Percentiles rank a stretch among this genome's conserved stretches.
These are phyloP conservation scores for Cryptococcus hybrid DNA, from an alignment of 1,284 basidiomycete genomes.

Conservation along the genomic window DNA sequence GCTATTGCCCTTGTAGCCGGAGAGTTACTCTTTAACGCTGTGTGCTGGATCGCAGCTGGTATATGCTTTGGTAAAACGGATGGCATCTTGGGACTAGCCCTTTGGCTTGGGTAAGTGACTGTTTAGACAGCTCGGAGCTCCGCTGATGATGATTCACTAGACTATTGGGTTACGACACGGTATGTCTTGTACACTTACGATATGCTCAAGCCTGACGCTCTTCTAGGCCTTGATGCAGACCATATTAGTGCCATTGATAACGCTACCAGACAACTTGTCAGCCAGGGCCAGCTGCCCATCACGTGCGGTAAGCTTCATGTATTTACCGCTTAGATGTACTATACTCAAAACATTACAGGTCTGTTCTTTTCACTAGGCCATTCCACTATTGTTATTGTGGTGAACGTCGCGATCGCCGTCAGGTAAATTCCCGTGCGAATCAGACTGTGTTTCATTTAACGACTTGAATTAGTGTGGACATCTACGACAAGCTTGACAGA, in stretches of 20 bases:
- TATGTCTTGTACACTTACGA: constrained; percentile 37
- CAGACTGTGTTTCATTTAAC: too few species aligned
- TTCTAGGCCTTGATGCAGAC: constrained; percentile 75
- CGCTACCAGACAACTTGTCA: constrained; percentile 75
- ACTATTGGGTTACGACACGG: constrained; percentile 80
- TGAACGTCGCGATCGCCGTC: constrained; percentile 79
- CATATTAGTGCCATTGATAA: constrained; percentile 92
- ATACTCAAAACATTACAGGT: constrained; percentile 13
- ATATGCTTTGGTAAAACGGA: constrained; percentile 60
- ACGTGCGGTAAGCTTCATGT: constrained; percentile 61
- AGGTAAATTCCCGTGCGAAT: constrained; percentile 17
- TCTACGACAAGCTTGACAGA: constrained; percentile 63
- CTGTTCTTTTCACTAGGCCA: constrained; percentile 81
- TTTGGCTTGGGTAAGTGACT: constrained; percentile 72
- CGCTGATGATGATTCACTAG: constrained; percentile 49
- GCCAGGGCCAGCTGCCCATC: constrained; percentile 68
- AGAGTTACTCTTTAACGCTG: constrained; percentile 64
- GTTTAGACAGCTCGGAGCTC: neutral
- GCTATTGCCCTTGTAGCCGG: constrained; percentile 61
- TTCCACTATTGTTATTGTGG: constrained; percentile 78
- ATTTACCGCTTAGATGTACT: neutral
- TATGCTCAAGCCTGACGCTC: neutral
- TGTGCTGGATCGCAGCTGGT: constrained; percentile 70
- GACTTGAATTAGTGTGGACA: constrained; percentile 57
- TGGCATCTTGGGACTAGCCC: constrained; percentile 64